Evolutionary conservation across 2,329 filamentous ascomycete species (phyloP), one percentile per base, ranked within the genome.

Genomic region (Penicillium nordicum): DNA sequence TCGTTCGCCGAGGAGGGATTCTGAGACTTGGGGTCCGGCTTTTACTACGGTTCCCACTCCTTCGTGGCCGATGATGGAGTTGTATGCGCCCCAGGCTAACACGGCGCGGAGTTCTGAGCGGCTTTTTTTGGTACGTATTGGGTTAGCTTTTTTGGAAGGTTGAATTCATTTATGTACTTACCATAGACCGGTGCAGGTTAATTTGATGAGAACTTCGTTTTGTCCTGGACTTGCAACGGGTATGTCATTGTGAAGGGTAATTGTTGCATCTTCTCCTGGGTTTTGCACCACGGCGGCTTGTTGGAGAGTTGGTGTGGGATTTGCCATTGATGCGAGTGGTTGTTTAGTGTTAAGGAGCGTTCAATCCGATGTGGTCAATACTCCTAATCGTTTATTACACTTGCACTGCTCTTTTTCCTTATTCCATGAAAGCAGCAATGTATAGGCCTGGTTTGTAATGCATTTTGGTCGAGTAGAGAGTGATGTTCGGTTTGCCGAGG

Each of bases 51-150:
- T 61, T 4, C 65, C 65, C 1, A 67, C 55, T 23, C 65, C 65
- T 60, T 67, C 65, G n/a, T 67, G 65, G 30, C 64, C 64, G 46
- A 67, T 66, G n/a, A 67, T 67, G 12, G 61, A 46, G 50, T 67
- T 66, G 30, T 67, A 67, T 12, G 49, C 36, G 18, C 62, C 60
- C 63, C 63, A 67, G 3, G 52, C 62, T 29, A 61, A 27, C 0
- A 64, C 62, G 1, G 65, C 65, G 37, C 65, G 64, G n/a, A 66
- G 59, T 57, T 67, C 65, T 1, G 65, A 67, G 43, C 62, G 61
- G 23, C 65, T 67, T 50, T 12, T 50, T 12, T 10, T 8, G 21
- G 5, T 30, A 4, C 10, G 1, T 11, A 16, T 25, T 43, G 6
- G 11, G 34, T 49, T 21, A 37, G 30, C 21, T 0, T 7, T 7